Base-by-base conservation (phyloP, 306 rosid species). In the Cicer bijugum region DNA sequence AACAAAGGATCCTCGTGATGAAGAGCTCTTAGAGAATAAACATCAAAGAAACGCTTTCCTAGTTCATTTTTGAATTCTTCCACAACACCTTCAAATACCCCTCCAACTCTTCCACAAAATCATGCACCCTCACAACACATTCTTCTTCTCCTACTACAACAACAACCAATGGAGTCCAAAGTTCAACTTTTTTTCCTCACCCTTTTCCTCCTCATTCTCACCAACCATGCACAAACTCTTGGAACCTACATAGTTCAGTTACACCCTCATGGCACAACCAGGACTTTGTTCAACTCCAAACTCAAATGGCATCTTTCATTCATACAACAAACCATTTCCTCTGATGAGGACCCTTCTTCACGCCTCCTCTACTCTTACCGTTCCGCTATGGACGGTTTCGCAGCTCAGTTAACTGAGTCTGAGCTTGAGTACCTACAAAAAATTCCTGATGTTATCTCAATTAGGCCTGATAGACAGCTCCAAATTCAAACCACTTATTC, bases 1-100 rank as follows among this genome's bases (percentile, higher is more conserved):
- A 82, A 82, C 90, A 89, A 87, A 81, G 60, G 89, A 89, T 85
- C 89, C 98, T 84, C 96, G 97, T 93, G 98, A 93, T 82, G 88
- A 67, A 86, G 97, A 93, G 98, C 98, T 89, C 98, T 85, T 84
- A 48, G 11, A n/a, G 38, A 6, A 48, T 48, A 4, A 6, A 48
- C 69, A 8, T 15, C 73, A 69, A 66, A 66, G 1, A 7, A 78
- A 53, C 63, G 81, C 75, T 39, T 78, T 76, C 72, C 73, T 52
- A 45, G 44, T 59, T 79, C 84, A 56, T 14, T 60, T 86, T 81
- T 80, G 77, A 84, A 75, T 75, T 75, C 72, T 78, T 52, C 50
- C 55, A 75, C 80, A 23, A 10, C 82, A 75, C 88, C 96, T 90
- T 92, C 93, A 93, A 90, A 93, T 90, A 93, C 89, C 92, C 78